phyloP scores from a whole-genome alignment of 2,329 filamentous ascomycete genomes.

The Eutypa lata region DNA sequence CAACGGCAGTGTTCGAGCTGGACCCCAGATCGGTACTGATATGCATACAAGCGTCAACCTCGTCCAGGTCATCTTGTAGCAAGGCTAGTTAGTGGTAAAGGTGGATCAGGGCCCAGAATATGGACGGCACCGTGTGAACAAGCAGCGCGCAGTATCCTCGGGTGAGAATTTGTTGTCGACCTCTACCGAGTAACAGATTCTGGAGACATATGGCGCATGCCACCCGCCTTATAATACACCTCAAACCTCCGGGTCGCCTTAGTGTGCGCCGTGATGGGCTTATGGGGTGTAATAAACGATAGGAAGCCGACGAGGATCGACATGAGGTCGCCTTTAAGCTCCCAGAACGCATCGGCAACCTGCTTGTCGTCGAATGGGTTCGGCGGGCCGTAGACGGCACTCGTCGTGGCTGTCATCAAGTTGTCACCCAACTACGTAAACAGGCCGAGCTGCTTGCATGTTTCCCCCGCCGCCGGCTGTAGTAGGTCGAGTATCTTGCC shows the following conservation, averaged over 20 bases:
- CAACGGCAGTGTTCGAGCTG: constrained; percentile 7
- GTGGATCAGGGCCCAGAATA: constrained; percentile 39
- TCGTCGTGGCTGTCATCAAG: constrained; percentile 33
- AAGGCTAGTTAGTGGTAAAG: constrained; percentile 27
- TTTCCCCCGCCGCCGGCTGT: not conserved
- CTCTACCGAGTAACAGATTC: constrained; percentile 32
- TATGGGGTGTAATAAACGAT: constrained; percentile 27
- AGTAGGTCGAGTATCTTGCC: constrained; percentile 15
- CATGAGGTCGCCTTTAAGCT: constrained; percentile 19
- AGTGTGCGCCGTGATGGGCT: constrained; percentile 28
- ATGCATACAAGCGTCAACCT: constrained; percentile 19
- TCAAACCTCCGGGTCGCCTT: constrained; percentile 32
- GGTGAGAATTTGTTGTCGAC: constrained; percentile 26
- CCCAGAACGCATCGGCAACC: constrained; percentile 33
- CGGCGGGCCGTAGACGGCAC: constrained; percentile 37
- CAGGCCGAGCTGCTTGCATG: constrained; percentile 12
- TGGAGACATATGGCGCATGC: constrained; percentile 36
- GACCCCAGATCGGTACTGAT: not conserved
- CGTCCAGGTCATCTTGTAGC: constrained; percentile 28
- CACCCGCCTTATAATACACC: constrained; percentile 36
- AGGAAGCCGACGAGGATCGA: constrained; percentile 21
- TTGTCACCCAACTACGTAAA: constrained; percentile 25
- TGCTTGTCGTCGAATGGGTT: constrained; percentile 35
- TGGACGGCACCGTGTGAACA: constrained; percentile 35
- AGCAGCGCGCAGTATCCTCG: constrained; percentile 36